These are phyloP conservation scores for Colletotrichum eleusines DNA, from an alignment of 2,329 filamentous ascomycete species.

Conservation along the genomic window DNA sequence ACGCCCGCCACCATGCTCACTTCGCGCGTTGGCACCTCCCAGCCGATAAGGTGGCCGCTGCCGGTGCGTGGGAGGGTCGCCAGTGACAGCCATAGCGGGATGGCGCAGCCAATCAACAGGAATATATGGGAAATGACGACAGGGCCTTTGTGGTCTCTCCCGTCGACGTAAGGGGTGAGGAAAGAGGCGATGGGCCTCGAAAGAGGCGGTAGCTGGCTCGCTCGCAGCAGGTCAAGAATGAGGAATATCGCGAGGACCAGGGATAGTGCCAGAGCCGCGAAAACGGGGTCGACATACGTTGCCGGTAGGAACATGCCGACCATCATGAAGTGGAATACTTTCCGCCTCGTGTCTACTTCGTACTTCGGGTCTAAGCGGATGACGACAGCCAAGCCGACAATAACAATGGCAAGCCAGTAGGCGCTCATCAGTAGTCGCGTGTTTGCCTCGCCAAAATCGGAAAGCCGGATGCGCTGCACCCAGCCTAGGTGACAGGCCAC, in stretches of 20 bases:
- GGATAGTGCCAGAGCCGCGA: constrained; percentile 81
- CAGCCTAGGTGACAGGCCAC: constrained; percentile 66
- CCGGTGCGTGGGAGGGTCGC: constrained; percentile 74
- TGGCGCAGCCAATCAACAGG: constrained; percentile 91
- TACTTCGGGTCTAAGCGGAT: constrained; percentile 80
- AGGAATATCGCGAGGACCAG: constrained; percentile 87
- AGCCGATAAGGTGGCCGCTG: constrained; percentile 70
- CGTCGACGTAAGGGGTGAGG: constrained; percentile 93
- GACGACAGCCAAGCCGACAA: constrained; percentile 79
- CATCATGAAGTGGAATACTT: constrained; percentile 99
- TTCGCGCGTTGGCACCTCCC: constrained; percentile 81
- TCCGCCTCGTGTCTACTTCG: constrained; percentile 94
- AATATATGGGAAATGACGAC: constrained; percentile 98
- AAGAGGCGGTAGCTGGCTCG: constrained; percentile 90
- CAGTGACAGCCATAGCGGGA: constrained; percentile 91
- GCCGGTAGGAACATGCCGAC: constrained; percentile 93
- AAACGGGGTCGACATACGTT: constrained; percentile 87
- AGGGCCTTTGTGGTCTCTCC: constrained; percentile 89
- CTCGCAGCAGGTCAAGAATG: constrained; percentile 87
- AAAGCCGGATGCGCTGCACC: constrained; percentile 74
- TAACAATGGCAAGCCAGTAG: constrained; percentile 80
- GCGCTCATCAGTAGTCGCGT: constrained; percentile 80
- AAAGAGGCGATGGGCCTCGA: constrained; percentile 89
- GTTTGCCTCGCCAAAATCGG: constrained; percentile 79
- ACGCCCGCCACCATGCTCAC: constrained; percentile 93